Conservation (phyloP, 2,329 filamentous ascomycete species). For the Calonectria naviculata region DNA sequence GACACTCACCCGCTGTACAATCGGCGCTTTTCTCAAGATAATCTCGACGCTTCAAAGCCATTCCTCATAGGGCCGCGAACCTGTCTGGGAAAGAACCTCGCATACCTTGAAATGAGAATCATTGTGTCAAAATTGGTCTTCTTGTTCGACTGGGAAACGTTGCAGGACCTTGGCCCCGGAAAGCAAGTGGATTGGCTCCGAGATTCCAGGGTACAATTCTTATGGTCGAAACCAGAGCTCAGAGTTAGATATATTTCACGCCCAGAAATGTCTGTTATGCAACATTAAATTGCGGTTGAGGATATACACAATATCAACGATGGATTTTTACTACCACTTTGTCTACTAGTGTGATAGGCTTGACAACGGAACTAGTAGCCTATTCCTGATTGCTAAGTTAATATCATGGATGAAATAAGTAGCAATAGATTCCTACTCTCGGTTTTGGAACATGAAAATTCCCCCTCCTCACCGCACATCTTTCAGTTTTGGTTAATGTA, state of each 20-base stretch:
- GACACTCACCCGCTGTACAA: background rate
- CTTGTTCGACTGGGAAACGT: background rate
- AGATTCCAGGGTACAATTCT: background rate
- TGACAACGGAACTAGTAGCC: no score
- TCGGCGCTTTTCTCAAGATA: background rate
- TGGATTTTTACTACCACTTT: no score
- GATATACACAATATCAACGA: no score
- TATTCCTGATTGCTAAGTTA: no score
- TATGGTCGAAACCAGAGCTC: constrained; percentile 1
- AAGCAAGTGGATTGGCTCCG: constrained; percentile 2
- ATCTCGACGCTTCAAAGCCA: background rate
- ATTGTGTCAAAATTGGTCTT: background rate
- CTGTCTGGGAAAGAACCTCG: constrained; percentile 13
- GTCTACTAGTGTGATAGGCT: no score
- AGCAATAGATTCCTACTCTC: no score
- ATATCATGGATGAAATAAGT: no score
- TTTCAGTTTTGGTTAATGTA: no score
- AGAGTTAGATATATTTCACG: constrained; percentile 2
- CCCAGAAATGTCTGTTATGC: no score
- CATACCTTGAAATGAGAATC: constrained; percentile 9
- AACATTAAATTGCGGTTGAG: no score
- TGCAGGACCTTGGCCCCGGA: background rate
- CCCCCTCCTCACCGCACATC: no score
- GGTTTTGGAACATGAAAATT: no score
- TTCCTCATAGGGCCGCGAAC: background rate